phyloP scores from a whole-genome alignment of 495 filamentous ascomycete genomes.

The Penicillium bialowiezense region DNA sequence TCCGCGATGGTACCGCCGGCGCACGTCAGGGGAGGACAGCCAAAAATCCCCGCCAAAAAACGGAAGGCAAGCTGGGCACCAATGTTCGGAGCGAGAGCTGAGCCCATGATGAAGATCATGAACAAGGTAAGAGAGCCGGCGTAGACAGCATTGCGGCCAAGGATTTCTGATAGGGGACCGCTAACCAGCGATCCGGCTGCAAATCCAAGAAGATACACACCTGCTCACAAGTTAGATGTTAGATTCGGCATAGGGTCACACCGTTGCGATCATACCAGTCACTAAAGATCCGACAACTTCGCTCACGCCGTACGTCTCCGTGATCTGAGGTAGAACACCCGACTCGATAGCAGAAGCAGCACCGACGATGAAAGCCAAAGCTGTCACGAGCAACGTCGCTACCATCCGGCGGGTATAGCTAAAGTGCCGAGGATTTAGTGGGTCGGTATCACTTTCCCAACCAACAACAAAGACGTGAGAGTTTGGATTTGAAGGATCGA shows the following conservation, averaged over 20 bases:
- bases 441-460: constrained; percentile 53
- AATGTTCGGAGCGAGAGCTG: constrained; percentile 49
- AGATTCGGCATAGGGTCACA: background rate
- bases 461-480: constrained; percentile 50
- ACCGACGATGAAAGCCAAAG: constrained; percentile 49
- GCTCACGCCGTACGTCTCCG: constrained; percentile 46
- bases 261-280: constrained; percentile 11
- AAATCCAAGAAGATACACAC: constrained; percentile 63
- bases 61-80: constrained; percentile 44
- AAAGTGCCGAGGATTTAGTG: constrained; percentile 57
- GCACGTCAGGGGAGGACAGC: constrained; percentile 41
- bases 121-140: constrained; percentile 46
- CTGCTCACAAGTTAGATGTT: constrained; percentile 15
- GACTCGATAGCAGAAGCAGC: constrained; percentile 54
- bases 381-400: constrained; percentile 50
- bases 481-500: constrained; percentile 18
- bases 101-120: constrained; percentile 53
- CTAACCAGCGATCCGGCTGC: constrained; percentile 50
- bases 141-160: constrained; percentile 60
- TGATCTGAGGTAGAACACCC: constrained; percentile 40
- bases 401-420: constrained; percentile 31
- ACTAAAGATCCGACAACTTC: constrained; percentile 50
- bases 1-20: constrained; percentile 46
- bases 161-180: constrained; percentile 57
- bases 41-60: constrained; percentile 47